phyloP scores from a whole-genome alignment of 73 alveolate genomes.

The Tetrahymena borealis region DNA sequence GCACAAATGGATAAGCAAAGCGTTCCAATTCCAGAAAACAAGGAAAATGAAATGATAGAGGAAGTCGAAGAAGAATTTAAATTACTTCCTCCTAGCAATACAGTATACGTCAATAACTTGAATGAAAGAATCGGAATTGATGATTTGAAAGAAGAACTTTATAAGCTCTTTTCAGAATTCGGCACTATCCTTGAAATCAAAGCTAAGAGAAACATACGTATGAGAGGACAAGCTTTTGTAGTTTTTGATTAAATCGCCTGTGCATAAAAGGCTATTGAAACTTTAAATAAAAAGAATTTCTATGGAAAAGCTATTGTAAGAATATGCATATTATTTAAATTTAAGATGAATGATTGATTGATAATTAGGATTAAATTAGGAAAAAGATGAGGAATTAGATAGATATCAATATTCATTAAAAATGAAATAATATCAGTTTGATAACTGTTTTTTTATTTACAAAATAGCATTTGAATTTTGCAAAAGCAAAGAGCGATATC shows the following conservation, averaged over 20 bases:
- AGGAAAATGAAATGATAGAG: not conserved
- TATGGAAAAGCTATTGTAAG: slow-evolving; percentile 36
- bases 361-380: not conserved
- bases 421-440: not conserved
- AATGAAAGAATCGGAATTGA: slow-evolving; percentile 78
- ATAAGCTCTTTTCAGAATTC: slow-evolving; percentile 69
- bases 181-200: slow-evolving; percentile 84
- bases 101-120: slow-evolving; percentile 81
- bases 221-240: slow-evolving; percentile 93
- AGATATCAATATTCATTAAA: not conserved
- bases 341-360: not conserved
- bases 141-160: slow-evolving; percentile 75
- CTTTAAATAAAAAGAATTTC: slow-evolving; percentile 17
- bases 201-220: slow-evolving; percentile 63
- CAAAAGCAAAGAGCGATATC: not conserved
- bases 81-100: slow-evolving; percentile 48
- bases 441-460: not conserved
- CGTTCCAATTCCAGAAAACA: not conserved
- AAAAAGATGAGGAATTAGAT: not conserved
- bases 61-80: slow-evolving; percentile 2
- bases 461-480: not conserved
- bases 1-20: not conserved
- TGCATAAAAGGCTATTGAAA: slow-evolving; percentile 40
- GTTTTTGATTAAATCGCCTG: slow-evolving; percentile 70
- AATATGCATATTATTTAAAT: not conserved